A percentile compares a stretch with the other conserved stretches of the same genome.
Conservation (phyloP, 352 stramenopile genomes). For the Pythium aquatile region DNA sequence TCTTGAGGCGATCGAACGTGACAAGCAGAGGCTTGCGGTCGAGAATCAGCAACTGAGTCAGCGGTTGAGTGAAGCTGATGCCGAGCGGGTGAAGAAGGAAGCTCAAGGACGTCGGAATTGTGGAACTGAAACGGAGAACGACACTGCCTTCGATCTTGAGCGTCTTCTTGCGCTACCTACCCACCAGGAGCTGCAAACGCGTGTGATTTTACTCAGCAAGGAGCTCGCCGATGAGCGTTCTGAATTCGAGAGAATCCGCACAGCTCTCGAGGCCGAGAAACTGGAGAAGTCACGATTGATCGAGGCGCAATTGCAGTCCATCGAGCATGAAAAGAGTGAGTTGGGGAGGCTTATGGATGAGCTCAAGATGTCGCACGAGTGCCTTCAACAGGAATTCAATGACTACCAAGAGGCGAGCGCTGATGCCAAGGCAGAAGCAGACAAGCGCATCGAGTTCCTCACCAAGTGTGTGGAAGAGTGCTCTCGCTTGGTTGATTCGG, state of each 20-base stretch:
- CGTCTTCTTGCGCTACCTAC: conserved; percentile 7
- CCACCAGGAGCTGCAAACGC: conserved; percentile 13
- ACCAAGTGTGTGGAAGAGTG: conserved; percentile 45
- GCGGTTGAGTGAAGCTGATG: conserved; percentile 9
- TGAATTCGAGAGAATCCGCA: neutral
- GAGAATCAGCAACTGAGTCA: conserved; percentile 18
- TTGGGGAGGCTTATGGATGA: neutral
- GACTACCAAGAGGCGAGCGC: conserved; percentile 29
- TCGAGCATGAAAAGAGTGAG: neutral
- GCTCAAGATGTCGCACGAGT: conserved; percentile 8
- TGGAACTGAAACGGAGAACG: conserved; percentile 19
- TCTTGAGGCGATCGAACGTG: conserved; percentile 18
- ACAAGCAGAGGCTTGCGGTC: conserved; percentile 5
- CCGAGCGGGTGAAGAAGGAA: conserved; percentile 1
- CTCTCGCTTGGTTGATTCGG: conserved; percentile 28
- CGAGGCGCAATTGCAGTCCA: neutral
- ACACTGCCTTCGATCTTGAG: neutral
- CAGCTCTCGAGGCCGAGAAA: neutral
- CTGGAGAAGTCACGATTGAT: neutral
- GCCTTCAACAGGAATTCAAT: conserved; percentile 36
- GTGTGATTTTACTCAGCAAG: conserved; percentile 8
- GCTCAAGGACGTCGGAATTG: conserved; percentile 6
- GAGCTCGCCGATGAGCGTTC: conserved; percentile 12
- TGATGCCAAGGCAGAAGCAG: conserved; percentile 31
- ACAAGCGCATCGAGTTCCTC: conserved; percentile 46